Conservation (phyloP, 106 monocot species). For the Iris macrosiphon region DNA sequence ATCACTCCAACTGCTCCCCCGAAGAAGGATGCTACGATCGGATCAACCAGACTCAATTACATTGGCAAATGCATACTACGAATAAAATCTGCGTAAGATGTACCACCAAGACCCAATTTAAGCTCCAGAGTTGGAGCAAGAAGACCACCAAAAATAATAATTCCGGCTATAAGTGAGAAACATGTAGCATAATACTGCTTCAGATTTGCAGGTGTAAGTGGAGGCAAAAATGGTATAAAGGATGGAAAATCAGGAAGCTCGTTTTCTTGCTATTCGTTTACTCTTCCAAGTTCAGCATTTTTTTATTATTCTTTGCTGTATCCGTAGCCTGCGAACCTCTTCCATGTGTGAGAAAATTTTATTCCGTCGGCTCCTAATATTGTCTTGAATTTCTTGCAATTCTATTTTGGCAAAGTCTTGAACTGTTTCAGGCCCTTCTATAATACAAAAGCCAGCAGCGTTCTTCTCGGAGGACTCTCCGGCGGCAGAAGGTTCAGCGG, state of each 20-base stretch:
- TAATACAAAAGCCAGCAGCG: constrained; percentile 15
- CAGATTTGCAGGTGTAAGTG: constrained; percentile 85
- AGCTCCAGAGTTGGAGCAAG: constrained; percentile 92
- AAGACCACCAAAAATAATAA: constrained; percentile 83
- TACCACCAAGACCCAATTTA: constrained; percentile 82
- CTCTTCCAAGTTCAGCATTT: constrained; percentile 76
- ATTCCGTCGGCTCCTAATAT: constrained; percentile 84
- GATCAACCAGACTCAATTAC: constrained; percentile 90
- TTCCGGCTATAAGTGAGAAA: constrained; percentile 72
- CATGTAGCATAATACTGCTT: constrained; percentile 85
- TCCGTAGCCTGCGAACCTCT: constrained; percentile 96
- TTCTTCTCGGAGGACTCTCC: no score
- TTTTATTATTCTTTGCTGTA: constrained; percentile 95
- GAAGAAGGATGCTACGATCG: constrained; percentile 93
- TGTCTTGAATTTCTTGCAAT: constrained; percentile 91
- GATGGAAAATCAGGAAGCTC: constrained; percentile 94
- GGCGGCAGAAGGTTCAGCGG: no score
- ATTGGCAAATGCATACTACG: constrained; percentile 71
- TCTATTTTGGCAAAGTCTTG: constrained; percentile 30
- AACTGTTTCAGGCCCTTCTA: constrained; percentile 26
- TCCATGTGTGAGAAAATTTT: constrained; percentile 99
- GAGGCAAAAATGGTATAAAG: constrained; percentile 97
- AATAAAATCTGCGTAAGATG: constrained; percentile 88
- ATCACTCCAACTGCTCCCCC: constrained; percentile 95
- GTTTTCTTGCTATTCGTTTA: constrained; percentile 58